These are phyloP conservation scores for Cochlearia excelsa DNA, from an alignment of 345 rosid genomes.

Conservation along the genomic window DNA sequence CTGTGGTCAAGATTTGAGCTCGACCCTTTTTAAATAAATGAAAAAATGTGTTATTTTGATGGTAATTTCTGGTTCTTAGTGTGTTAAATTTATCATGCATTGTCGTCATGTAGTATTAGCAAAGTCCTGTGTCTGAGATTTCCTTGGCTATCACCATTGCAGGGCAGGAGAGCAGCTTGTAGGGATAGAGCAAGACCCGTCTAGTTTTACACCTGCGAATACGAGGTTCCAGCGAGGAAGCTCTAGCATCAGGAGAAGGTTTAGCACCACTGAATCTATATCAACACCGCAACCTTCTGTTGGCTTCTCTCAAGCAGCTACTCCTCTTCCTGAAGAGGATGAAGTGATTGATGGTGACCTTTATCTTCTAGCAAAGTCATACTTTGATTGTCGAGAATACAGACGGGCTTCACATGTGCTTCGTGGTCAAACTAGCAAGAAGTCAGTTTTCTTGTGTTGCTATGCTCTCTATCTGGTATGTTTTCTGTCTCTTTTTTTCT, in stretches of 20 bases:
- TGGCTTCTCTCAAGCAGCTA: conserved; percentile 69
- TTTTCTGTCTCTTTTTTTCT: conserved; percentile 18
- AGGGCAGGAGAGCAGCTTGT: conserved; percentile 97
- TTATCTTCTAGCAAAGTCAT: conserved; percentile 86
- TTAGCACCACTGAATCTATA: conserved; percentile 66
- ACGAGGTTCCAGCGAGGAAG: conserved; percentile 97
- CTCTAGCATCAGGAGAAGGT: conserved; percentile 85
- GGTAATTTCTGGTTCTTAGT: not conserved
- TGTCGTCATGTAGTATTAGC: conserved; percentile 2
- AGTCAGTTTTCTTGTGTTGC: conserved; percentile 77
- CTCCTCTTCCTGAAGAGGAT: conserved; percentile 83
- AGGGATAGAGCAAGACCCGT: conserved; percentile 87
- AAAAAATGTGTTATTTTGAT: conserved; percentile 14
- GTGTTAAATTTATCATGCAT: conserved; percentile 4
- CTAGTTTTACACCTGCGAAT: conserved; percentile 84
- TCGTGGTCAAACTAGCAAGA: conserved; percentile 72
- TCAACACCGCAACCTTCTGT: conserved; percentile 66
- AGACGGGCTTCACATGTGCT: conserved; percentile 82
- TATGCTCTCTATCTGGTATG: conserved; percentile 93
- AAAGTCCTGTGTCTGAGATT: not conserved
- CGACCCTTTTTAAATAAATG: not conserved
- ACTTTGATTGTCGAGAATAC: conserved; percentile 84
- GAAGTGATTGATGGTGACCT: conserved; percentile 70
- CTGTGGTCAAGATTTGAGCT: conserved; percentile 2
- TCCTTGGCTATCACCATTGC: conserved; percentile 17